phyloP scores from a whole-genome alignment of 2,329 filamentous ascomycete genomes.

The Sporothrix variecibatus region DNA sequence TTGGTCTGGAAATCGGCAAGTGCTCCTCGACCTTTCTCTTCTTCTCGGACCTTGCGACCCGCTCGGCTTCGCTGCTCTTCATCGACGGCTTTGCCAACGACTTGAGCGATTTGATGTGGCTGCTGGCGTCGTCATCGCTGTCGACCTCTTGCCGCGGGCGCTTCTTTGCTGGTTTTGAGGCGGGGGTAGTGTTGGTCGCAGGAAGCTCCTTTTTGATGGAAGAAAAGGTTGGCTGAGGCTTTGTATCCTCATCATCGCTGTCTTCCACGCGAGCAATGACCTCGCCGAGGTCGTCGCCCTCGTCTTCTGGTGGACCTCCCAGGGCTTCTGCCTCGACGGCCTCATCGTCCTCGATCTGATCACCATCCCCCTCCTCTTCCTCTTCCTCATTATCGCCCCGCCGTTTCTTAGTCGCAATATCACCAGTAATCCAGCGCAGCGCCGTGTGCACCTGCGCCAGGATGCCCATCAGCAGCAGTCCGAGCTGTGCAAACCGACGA shows the following conservation, averaged over 20 bases:
- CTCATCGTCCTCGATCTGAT: neutral
- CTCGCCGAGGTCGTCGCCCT: slow-evolving; percentile 29
- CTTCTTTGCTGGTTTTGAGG: neutral
- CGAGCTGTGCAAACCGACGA: slow-evolving; percentile 70
- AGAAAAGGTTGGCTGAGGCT: neutral
- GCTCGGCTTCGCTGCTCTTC: neutral
- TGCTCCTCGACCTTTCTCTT: slow-evolving; percentile 17
- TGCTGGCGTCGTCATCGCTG: neutral
- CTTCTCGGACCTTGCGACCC: neutral
- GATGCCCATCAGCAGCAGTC: slow-evolving; percentile 66
- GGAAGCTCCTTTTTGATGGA: neutral
- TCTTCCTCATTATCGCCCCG: neutral
- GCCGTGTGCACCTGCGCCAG: slow-evolving; percentile 60
- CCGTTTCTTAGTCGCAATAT: slow-evolving; percentile 23
- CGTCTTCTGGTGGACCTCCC: neutral
- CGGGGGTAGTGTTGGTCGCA: neutral
- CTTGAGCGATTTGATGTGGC: neutral
- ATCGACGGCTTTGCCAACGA: neutral
- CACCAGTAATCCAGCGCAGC: slow-evolving; percentile 43
- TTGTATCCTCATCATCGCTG: slow-evolving; percentile 37
- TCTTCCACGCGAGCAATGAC: slow-evolving; percentile 38
- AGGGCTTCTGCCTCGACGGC: neutral
- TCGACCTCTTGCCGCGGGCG: slow-evolving; percentile 1
- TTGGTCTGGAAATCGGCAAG: neutral
- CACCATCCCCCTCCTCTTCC: neutral